Base-by-base conservation (phyloP, 768 basidiomycete genomes). In the Boletus sp. region DNA sequence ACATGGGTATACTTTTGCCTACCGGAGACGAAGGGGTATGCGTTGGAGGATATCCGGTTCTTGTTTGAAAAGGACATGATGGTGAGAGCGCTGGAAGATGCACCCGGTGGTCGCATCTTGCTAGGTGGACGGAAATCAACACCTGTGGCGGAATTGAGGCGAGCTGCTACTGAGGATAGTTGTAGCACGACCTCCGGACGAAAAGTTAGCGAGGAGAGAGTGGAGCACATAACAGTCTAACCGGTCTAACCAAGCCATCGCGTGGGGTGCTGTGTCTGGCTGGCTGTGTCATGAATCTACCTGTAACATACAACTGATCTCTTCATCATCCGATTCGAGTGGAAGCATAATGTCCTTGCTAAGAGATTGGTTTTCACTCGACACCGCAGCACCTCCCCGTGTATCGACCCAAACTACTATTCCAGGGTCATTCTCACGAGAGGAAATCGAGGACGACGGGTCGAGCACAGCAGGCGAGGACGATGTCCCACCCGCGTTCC, bases 401-500 rank as follows among this genome's bases (percentile, higher is more conserved):
- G 27, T 25, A 61, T 50, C 51, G 13, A 48, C 52, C 11, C 42
- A 29, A 2, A 27, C 27, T 14, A 29, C 58, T 0, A 51, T 69
- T 23, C 68, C 70, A 25, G 65, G 68, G 6, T 58, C 66, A 11
- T 66, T 68, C 13, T 9, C 19, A 13, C 53, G 41, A 21, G 67
- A 57, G 9, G 75, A 78, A 25, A 5, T 25, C 17, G 67, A 71
- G 0, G 67, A 77, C 35, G 70, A 74, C 55, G 65, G 70, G 13
- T 71, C 70, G 33, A 77, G 79, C 48, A 58, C 75, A 7, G 74
- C 69, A 65, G 56, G 71, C 77, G 50, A 74, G 71, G 78, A 85
- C 55, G 82, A 90, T 60, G 61, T 63, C 13, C 84, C 90, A 7
- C 90, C 90, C 11, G 81, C 84, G 1, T 93, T 93, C 66, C 90